Base-by-base conservation (phyloP, 495 filamentous ascomycete genomes). In the Margaritispora aquatica region DNA sequence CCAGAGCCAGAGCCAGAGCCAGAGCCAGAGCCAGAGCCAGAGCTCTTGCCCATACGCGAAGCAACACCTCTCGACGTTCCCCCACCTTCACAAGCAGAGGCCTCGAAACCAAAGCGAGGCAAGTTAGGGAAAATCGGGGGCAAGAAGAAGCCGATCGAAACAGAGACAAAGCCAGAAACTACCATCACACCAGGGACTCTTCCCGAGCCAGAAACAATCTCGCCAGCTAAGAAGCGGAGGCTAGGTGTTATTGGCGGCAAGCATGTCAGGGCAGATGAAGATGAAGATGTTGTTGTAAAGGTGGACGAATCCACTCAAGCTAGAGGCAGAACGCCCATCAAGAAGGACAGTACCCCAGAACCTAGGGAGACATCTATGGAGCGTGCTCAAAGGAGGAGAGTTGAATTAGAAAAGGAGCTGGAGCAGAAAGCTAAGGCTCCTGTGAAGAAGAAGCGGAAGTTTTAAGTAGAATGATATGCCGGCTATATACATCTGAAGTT, bases 401-500 rank as follows among this genome's bases (percentile, higher is more conserved):
- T 78, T 49, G 80, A 86, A 62, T 65, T 90, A 55, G 84, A 87
- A 63, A 76, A 77, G 51, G 80, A 88, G 51, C 70, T 89, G n/a
- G 83, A 85, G 59, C 78, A 69, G 62, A 85, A 84, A 63, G 79
- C 76, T n/a, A 81, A 84, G 21, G 81, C 78, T n/a, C 77, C 77
- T 13, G 81, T 79, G 68, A 89, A 87, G 73, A 83, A 81, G 72
- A 91, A 88, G 68, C 76, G 86, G 53, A 86, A 79, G 55, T 91
- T 84, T 65, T 84, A 17, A 44, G n/a, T n/a, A n/a, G n/a, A n/a
- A n/a, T n/a, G n/a, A n/a, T n/a, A n/a, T n/a, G n/a, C n/a, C n/a
- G n/a, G n/a, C n/a, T n/a, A n/a, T n/a, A n/a, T n/a, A n/a, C n/a
- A n/a, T n/a, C n/a, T n/a, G n/a, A n/a, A n/a, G n/a, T n/a, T n/a